Evolutionary conservation across 2,329 filamentous ascomycete genomes (phyloP).

Genomic region (Aciculosporium take): DNA sequence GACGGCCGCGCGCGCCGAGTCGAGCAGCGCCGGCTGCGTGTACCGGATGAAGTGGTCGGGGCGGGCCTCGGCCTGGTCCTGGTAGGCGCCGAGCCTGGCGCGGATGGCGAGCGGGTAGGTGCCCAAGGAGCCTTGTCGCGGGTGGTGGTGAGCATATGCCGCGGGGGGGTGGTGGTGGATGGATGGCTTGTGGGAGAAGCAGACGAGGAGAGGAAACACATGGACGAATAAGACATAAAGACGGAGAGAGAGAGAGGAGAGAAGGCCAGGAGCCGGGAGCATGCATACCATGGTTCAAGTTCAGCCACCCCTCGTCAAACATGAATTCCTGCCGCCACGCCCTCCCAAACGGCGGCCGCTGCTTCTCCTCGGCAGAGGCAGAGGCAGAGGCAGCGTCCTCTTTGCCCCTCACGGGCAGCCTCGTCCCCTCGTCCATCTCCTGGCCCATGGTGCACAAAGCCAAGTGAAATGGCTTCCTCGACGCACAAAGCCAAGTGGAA

Average conservation of each 20-base stretch:
- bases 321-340: conserved; percentile 48
- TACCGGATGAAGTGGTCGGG: conserved; percentile 70
- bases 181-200: too few species aligned
- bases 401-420: too few species aligned
- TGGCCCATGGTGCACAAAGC: too few species aligned
- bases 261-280: not conserved
- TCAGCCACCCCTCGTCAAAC: conserved; percentile 52
- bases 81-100: conserved; percentile 45
- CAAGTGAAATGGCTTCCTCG: too few species aligned
- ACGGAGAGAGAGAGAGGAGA: not conserved
- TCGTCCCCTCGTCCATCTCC: too few species aligned
- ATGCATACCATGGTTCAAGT: conserved; percentile 61
- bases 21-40: conserved; percentile 46
- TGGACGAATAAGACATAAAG: too few species aligned
- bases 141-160: too few species aligned
- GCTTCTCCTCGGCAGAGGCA: not conserved
- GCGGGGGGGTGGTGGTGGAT: too few species aligned
- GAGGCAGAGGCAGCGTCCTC: too few species aligned
- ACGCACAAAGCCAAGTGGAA: too few species aligned
- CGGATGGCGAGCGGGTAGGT: conserved; percentile 52
- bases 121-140: conserved; percentile 69
- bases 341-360: conserved; percentile 17
- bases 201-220: too few species aligned
- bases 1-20: conserved; percentile 52
- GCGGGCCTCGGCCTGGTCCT: conserved; percentile 49